Evolutionary conservation across 1,284 basidiomycete species (phyloP), one percentile per base, ranked within the genome.

Genomic region (Ustilago xerochloae): DNA sequence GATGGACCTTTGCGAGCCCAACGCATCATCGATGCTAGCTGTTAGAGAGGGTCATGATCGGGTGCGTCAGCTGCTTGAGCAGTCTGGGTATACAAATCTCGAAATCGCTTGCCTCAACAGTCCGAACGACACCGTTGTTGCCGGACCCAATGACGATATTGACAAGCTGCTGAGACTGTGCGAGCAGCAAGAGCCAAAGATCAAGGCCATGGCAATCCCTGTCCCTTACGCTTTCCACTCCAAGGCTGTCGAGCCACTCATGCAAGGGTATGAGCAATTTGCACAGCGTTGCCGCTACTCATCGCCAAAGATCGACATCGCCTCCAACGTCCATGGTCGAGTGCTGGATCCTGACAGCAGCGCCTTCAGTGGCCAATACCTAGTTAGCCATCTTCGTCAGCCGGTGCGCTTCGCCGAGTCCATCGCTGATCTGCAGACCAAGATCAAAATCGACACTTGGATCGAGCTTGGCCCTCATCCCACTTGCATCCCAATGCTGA

Each of bases 221-320:
- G 76, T 78, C 10, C 73, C 76, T 12, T 78, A 70, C 32, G 76
- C 65, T 0, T 78, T 75, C 58, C 76, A 78, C 46, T 71, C 67
- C 9, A 33, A 32, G 8, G 63, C 68, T 0, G 66, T 78, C 13
- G 64, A 66, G 16, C 60, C 76, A 12, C 35, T 77, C 7, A 55
- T 70, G 51, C 47, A 50, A 4, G 22, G 29, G 12, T 70, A 49
- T 18, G 10, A 12, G 6, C 9, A 45, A n/a, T 47, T 66, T 0
- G 57, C 51, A 1, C 30, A 36, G 3, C 6, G 32, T n/a, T 57
- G 69, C 29, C 36, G 26, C 1, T 63, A 70, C 50, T 45, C 24
- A 26, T 26, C 51, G n/a, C 69, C 73, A 0, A 46, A 43, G 12
- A 56, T 67, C 29, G 35, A 46, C 4, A 29, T 78, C 10, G 63